Percentiles rank a stretch among this genome's conserved stretches.
Conservation (phyloP, 2,329 filamentous ascomycete genomes). For the Zymoseptoria passerinii region DNA sequence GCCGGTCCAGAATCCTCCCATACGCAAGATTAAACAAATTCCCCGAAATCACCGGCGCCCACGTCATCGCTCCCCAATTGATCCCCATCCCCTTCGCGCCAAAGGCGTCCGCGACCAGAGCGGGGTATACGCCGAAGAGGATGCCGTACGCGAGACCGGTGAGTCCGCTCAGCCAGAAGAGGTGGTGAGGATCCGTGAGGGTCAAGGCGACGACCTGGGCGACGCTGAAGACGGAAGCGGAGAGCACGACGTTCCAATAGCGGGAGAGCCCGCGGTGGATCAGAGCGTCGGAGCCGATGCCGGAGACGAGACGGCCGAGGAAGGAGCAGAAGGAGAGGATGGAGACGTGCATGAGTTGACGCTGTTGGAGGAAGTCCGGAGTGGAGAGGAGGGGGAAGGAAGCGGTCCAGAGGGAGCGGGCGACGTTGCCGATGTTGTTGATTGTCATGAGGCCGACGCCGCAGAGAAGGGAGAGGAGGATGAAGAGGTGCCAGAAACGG, state of each 20-base stretch:
- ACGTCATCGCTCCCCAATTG: conserved; percentile 94
- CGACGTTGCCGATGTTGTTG: conserved; percentile 92
- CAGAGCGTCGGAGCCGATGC: conserved; percentile 84
- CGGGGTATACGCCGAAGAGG: conserved; percentile 88
- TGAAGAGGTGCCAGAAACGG: conserved; percentile 88
- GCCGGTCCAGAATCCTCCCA: conserved; percentile 70
- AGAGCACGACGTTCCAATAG: conserved; percentile 81
- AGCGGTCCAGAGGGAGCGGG: conserved; percentile 75
- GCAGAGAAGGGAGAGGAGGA: conserved; percentile 79
- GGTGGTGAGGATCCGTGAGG: conserved; percentile 66
- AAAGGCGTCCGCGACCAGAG: conserved; percentile 78
- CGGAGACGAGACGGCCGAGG: conserved; percentile 61
- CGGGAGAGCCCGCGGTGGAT: conserved; percentile 70
- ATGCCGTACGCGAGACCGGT: conserved; percentile 89
- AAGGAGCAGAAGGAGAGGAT: conserved; percentile 89
- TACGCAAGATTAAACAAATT: conserved; percentile 93
- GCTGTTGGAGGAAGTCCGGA: conserved; percentile 62
- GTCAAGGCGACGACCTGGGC: conserved; percentile 70
- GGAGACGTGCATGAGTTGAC: conserved; percentile 86
- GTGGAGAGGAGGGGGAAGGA: conserved; percentile 35
- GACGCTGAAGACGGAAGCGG: conserved; percentile 66
- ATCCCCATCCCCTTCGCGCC: conserved; percentile 81
- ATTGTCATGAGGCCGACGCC: conserved; percentile 98
- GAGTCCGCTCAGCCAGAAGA: conserved; percentile 70
- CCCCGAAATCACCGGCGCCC: conserved; percentile 77